Evolutionary conservation across 352 stramenopile species (phyloP).

Genomic region (Phytophthora pluvialis): DNA sequence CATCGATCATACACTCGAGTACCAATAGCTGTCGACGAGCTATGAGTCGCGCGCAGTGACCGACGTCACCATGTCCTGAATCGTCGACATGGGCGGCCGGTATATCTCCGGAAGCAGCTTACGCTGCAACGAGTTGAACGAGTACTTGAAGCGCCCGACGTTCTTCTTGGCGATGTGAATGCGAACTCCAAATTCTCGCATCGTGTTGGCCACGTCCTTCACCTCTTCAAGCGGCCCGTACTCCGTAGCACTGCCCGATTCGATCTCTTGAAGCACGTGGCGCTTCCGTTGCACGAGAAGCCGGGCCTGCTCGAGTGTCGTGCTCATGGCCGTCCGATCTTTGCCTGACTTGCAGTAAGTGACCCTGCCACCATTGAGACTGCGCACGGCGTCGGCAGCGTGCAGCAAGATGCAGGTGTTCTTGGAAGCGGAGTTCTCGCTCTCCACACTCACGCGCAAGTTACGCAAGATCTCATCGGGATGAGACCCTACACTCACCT

Average conservation of each 20-base stretch:
- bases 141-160: constrained; percentile 96
- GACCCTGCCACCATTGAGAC: constrained; percentile 91
- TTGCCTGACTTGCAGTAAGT: constrained; percentile 99
- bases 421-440: constrained; percentile 81
- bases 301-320: constrained; percentile 95
- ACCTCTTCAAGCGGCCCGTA: constrained; percentile 75
- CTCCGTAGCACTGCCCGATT: constrained; percentile 48
- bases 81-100: constrained; percentile 86
- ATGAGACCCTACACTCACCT: constrained; percentile 62
- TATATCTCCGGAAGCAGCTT: constrained; percentile 96
- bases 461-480: constrained; percentile 76
- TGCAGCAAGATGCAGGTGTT: constrained; percentile 90
- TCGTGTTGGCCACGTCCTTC: constrained; percentile 84
- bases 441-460: constrained; percentile 66
- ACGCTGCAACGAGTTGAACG: constrained; percentile 97
- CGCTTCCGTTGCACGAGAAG: constrained; percentile 84
- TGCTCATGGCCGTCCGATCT: constrained; percentile 97
- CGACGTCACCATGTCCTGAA: constrained; percentile 93
- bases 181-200: constrained; percentile 93
- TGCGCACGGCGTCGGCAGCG: constrained; percentile 86
- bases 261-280: constrained; percentile 78
- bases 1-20: constrained; percentile 23
- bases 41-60: constrained; percentile 90
- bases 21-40: not conserved
- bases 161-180: constrained; percentile 98